phyloP scores from a whole-genome alignment of 441 rosid species.

The Theobroma grandiflorum region DNA sequence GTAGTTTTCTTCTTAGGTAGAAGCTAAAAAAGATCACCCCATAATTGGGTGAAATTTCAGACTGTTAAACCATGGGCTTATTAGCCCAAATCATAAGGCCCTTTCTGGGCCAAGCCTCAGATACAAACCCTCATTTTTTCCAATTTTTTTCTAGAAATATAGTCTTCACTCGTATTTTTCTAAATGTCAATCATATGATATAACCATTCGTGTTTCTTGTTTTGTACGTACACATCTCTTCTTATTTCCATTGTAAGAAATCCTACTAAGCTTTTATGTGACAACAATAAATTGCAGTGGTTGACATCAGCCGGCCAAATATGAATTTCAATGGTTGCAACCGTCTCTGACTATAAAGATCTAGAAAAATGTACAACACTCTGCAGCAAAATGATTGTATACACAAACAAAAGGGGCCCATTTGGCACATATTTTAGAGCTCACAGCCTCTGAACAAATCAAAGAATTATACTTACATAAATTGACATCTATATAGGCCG shows the following conservation, averaged over 20 bases:
- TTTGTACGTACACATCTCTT: no score
- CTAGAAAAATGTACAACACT: not conserved
- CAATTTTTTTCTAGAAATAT: no score
- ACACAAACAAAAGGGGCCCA: not conserved
- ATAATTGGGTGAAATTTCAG: no score
- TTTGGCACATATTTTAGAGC: not conserved
- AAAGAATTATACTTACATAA: not conserved
- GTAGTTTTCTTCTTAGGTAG: no score
- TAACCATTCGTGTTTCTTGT: no score
- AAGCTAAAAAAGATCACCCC: no score
- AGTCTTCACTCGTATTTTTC: no score
- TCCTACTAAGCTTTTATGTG: not conserved
- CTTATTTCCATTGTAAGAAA: no score
- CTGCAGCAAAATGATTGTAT: not conserved
- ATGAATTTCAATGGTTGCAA: not conserved
- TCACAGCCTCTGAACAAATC: not conserved
- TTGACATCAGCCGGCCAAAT: not conserved
- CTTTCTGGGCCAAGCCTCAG: not conserved
- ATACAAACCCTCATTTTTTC: no score
- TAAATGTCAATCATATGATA: no score
- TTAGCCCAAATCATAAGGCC: no score
- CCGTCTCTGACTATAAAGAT: not conserved
- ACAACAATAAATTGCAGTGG: not conserved
- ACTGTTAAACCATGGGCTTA: no score
- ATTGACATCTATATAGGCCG: not conserved